A percentile compares a stretch with the other conserved stretches of the same genome.
Conservation (phyloP, 306 rosid species). For the Nissolia schottii region DNA sequence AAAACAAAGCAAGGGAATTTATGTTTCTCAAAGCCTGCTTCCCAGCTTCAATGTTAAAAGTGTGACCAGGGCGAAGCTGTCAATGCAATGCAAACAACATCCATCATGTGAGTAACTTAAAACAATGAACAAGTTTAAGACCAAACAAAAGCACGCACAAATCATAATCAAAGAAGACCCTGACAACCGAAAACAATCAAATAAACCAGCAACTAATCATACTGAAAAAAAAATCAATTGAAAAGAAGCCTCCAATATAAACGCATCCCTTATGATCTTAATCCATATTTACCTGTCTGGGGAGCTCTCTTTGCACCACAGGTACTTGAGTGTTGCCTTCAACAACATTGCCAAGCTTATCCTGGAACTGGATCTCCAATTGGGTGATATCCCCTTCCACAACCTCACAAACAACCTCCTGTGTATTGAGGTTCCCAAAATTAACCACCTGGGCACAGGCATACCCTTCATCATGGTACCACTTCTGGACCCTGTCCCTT, state of each 20-base stretch:
- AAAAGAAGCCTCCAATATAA: neutral
- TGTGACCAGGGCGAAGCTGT: slow-evolving; percentile 79
- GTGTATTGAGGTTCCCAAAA: slow-evolving; percentile 88
- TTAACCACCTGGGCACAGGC: slow-evolving; percentile 97
- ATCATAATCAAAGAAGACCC: neutral
- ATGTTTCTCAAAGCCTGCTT: slow-evolving; percentile 94
- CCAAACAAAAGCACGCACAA: slow-evolving; percentile 6
- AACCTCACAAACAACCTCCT: slow-evolving; percentile 96
- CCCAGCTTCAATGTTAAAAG: slow-evolving; percentile 94
- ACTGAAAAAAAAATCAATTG: neutral
- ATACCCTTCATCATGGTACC: slow-evolving; percentile 97
- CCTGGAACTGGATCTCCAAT: slow-evolving; percentile 72
- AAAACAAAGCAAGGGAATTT: slow-evolving; percentile 81
- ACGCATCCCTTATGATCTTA: neutral
- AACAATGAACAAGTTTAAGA: neutral
- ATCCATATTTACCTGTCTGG: slow-evolving; percentile 51
- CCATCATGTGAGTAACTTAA: slow-evolving; percentile 27
- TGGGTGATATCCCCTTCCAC: slow-evolving; percentile 95
- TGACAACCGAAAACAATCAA: neutral
- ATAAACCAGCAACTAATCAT: neutral
- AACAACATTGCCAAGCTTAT: slow-evolving; percentile 88
- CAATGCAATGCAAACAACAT: slow-evolving; percentile 24
- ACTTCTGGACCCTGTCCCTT: slow-evolving; percentile 85
- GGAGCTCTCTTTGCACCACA: slow-evolving; percentile 77
- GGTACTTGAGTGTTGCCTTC: slow-evolving; percentile 88